Evolutionary conservation across 2,329 filamentous ascomycete species (phyloP).

Genomic region (Chaetomiaceae sp.): DNA sequence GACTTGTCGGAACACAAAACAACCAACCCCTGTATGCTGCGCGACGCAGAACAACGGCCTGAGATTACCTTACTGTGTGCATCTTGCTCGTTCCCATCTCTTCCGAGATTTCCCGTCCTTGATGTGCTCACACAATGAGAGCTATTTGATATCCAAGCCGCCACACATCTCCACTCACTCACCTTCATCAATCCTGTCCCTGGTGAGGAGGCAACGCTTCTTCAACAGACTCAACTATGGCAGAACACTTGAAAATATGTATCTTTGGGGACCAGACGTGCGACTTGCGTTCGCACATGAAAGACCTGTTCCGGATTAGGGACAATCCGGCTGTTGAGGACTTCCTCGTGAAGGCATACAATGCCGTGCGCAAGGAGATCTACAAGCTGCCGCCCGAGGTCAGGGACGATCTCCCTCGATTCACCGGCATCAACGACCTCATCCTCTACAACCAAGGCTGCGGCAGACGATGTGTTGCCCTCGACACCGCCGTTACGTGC

Average conservation of each 20-base stretch:
- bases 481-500: constrained; percentile 8
- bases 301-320: background rate
- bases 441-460: background rate
- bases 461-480: background rate
- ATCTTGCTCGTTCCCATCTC: no score
- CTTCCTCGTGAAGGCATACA: constrained; percentile 6
- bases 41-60: no score
- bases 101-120: no score
- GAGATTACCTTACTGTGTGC: no score
- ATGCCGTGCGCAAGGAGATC: constrained; percentile 8
- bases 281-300: constrained; percentile 6
- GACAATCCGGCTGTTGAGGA: background rate
- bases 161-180: no score
- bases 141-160: no score
- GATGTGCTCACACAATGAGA: no score
- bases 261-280: constrained; percentile 12
- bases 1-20: no score
- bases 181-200: no score
- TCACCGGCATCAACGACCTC: constrained; percentile 9
- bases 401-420: constrained; percentile 5
- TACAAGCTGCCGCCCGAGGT: constrained; percentile 2
- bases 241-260: constrained; percentile 1
- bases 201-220: no score
- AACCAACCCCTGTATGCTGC: no score
- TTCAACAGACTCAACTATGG: no score